Conservation (phyloP, 176 grass and related monocot species). For the Themeda triandra region DNA sequence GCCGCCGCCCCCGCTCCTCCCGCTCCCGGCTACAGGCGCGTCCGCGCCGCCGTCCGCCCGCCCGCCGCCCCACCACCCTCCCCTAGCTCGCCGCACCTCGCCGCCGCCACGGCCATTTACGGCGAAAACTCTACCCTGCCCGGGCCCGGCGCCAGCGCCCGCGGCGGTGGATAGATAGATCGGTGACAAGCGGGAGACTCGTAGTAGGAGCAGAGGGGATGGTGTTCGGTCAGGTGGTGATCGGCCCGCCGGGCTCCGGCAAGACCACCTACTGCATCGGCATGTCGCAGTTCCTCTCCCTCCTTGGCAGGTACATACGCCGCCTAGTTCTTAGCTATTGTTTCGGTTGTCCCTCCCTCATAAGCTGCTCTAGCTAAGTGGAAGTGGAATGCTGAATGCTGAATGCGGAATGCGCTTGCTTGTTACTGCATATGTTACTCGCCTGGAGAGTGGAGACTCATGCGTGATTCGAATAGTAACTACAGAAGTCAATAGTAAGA, state of each 20-base stretch:
- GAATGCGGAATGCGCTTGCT: not conserved
- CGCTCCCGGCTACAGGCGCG: too few species aligned
- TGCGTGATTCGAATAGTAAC: not conserved
- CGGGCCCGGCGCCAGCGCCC: too few species aligned
- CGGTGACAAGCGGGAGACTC: too few species aligned
- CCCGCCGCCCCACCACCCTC: too few species aligned
- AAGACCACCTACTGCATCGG: slow-evolving; percentile 99
- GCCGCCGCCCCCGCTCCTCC: too few species aligned
- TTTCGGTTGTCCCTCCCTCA: not conserved
- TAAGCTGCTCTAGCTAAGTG: not conserved
- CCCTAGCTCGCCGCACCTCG: not conserved
- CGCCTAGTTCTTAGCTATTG: not conserved
- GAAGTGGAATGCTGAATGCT: not conserved
- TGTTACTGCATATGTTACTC: not conserved
- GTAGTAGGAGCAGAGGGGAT: too few species aligned
- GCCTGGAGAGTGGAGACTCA: not conserved
- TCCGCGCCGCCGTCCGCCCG: too few species aligned
- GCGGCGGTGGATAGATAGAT: too few species aligned
- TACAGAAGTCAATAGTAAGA: not conserved
- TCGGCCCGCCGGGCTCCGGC: slow-evolving; percentile 89
- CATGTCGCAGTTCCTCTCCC: slow-evolving; percentile 87
- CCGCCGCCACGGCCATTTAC: not conserved
- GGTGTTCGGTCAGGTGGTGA: slow-evolving; percentile 94
- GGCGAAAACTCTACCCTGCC: slow-evolving; percentile 19
- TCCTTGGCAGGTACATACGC: slow-evolving; percentile 58